Evolutionary conservation across 495 filamentous ascomycete genomes (phyloP).

Genomic region (Sabuloglossum arenarium): DNA sequence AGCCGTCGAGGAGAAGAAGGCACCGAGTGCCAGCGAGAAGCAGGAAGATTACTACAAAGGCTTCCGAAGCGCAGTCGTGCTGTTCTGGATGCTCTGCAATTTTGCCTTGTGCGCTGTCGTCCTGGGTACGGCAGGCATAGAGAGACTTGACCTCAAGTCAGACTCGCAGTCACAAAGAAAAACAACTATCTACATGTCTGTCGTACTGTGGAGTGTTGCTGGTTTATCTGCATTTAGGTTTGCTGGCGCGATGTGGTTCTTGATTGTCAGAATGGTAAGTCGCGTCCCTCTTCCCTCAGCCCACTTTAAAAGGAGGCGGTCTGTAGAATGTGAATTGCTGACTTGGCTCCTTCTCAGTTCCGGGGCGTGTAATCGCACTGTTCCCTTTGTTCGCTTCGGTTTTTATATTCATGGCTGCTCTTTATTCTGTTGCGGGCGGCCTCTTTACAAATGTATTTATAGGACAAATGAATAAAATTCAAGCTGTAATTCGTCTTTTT

Average conservation of each 20-base stretch:
- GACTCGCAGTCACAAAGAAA: conserved; percentile 19
- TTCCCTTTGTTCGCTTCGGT: too few species aligned
- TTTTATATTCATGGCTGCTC: too few species aligned
- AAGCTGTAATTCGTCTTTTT: too few species aligned
- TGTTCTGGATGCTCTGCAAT: conserved; percentile 94
- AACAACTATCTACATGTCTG: conserved; percentile 66
- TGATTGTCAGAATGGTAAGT: conserved; percentile 78
- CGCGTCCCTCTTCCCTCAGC: neutral
- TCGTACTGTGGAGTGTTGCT: conserved; percentile 86
- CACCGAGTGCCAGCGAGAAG: conserved; percentile 40
- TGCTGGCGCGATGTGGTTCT: conserved; percentile 80
- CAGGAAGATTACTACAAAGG: conserved; percentile 98
- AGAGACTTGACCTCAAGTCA: conserved; percentile 31
- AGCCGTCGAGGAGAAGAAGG: conserved; percentile 43
- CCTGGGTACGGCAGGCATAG: conserved; percentile 60
- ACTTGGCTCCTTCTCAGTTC: neutral
- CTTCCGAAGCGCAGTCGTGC: conserved; percentile 75
- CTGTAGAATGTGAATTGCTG: neutral
- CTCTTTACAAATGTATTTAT: too few species aligned
- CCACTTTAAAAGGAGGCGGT: neutral
- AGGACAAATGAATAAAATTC: too few species aligned
- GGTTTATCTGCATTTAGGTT: conserved; percentile 77
- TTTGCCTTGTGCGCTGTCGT: conserved; percentile 79
- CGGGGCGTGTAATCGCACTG: conserved; percentile 3
- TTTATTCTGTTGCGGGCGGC: too few species aligned